Conservation (phyloP, 495 filamentous ascomycete species). For the Penicillium arizonense region DNA sequence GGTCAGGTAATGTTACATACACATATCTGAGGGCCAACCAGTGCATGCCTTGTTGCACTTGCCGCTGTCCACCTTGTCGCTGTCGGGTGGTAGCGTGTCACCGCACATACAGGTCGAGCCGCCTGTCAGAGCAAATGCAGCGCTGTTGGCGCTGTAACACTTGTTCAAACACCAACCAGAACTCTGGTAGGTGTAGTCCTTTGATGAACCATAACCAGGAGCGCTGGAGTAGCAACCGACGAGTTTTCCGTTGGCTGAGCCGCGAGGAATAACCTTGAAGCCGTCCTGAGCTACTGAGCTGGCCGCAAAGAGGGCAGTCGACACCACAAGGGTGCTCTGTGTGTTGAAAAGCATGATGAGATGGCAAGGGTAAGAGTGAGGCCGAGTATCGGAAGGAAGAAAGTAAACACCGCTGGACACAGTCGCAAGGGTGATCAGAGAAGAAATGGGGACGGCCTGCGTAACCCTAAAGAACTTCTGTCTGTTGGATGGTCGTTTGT, state of each 20-base stretch:
- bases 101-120: constrained; percentile 50
- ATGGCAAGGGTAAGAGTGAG: constrained; percentile 4
- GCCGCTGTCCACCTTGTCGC: constrained; percentile 34
- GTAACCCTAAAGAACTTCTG: constrained; percentile 38
- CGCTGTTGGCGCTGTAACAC: constrained; percentile 30
- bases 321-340: constrained; percentile 25
- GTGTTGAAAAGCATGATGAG: constrained; percentile 35
- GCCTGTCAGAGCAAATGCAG: constrained; percentile 42
- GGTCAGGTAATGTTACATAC: constrained; percentile 33
- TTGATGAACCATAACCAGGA: constrained; percentile 22
- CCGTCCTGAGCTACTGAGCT: constrained; percentile 19
- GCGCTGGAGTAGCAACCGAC: constrained; percentile 37
- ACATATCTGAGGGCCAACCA: constrained; percentile 44
- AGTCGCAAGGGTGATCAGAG: constrained; percentile 19
- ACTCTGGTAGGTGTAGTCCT: constrained; percentile 44
- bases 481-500: constrained; percentile 7
- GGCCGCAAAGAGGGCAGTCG: constrained; percentile 27
- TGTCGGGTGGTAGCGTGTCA: constrained; percentile 37
- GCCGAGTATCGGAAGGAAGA: constrained; percentile 4
- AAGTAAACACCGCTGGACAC: constrained; percentile 23
- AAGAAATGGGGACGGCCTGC: constrained; percentile 47
- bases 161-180: constrained; percentile 44
- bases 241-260: constrained; percentile 4
- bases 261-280: constrained; percentile 19
- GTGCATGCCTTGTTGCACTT: constrained; percentile 41